Base-by-base conservation (phyloP, 345 rosid genomes). In the Corymbia maculata region DNA sequence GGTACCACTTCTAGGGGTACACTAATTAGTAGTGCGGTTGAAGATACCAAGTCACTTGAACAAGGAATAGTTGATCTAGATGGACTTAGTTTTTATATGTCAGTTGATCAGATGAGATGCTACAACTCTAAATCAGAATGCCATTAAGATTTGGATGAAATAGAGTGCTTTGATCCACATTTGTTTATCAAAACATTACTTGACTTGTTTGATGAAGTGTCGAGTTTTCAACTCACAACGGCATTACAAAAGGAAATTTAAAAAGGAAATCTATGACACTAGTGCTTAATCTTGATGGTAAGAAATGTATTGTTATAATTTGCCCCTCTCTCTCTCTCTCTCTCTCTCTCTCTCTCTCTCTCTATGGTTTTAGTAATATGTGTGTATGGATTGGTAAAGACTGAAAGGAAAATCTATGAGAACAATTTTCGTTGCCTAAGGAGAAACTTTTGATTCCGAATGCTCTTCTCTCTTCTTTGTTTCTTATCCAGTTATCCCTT, bases 251-350 rank as follows among this genome's bases (percentile, higher is more conserved):
- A 90, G 91, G 97, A 94, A 84, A 89, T 92, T 88, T 64, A 88
- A 91, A 91, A 90, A 91, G 92, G 93, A 96, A 95, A 90, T 87
- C 96, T 85, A 90, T 95, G 82, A 97, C 98, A 47, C 93, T 97
- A 59, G 98, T 94, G 86, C 99, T 97, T 91, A 98, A 97, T 94
- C 93, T 97, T 94, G 99, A 97, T 92, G 99, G 99, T 97, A 94
- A 92, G 93, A 49, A 89, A 75, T 32, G 61, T 87, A 52, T 19
- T 19, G 2, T 22, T 26, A 53, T 80, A n/a, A 87, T 68, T 11
- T 70, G 42, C 16, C 28, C 1, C 22, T 36, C 7, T 17, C 32
- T 22, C 49, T 14, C 30, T 13, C 32, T 6, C 84, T 28, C 9
- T 5, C 79, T 12, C 52, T 19, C 50, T 22, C 1, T 52, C 51